Evolutionary conservation across 1,139 yeast genomes (phyloP), one percentile per base, ranked within the genome.

Genomic region (Kurtzmaniella quercitrusa): DNA sequence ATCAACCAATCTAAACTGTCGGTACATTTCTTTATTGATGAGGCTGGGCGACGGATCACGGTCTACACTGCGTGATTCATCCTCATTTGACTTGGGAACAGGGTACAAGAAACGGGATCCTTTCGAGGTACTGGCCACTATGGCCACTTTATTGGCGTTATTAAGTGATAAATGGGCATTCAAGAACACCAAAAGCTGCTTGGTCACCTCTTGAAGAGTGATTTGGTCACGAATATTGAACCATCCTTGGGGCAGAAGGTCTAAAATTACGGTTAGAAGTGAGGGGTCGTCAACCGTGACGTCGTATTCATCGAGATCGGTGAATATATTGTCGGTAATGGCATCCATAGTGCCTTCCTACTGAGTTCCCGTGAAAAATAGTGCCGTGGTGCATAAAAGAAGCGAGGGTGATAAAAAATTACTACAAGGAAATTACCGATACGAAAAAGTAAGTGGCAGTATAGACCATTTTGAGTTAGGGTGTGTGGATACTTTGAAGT

Each of bases 91-190:
- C 25, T 52, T 52, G 0, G 70, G 66, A 40, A 66, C 68, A 0
- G 98, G 98, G 57, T 85, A 89, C 17, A 93, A 60, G 53, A 86
- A 80, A 52, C 71, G 69, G 0, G 95, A 83, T 0, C 93, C 90
- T 12, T 67, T 64, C 1, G 90, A 79, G 46, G 90, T 85, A 21
- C 89, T 85, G 1, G 89, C 86, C 33, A 93, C 78, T 25, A 93
- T 81, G 7, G 95, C 87, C 10, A 91, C 95, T 57, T 81, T 80
- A 60, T 93, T 93, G 33, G 90, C 80, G 56, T 87, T 88, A 62
- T 89, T 88, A 44, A 89, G 71, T 0, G 98, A 82, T 41, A 94
- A 61, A 62, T 93, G 98, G 1, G 94, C 91, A 58, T 93, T 93
- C 46, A 91, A 63, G 55, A 83, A 82, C 29, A 89, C 87, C 39